phyloP scores from a whole-genome alignment of 768 basidiomycete species.

The Phanerochaete sordida region DNA sequence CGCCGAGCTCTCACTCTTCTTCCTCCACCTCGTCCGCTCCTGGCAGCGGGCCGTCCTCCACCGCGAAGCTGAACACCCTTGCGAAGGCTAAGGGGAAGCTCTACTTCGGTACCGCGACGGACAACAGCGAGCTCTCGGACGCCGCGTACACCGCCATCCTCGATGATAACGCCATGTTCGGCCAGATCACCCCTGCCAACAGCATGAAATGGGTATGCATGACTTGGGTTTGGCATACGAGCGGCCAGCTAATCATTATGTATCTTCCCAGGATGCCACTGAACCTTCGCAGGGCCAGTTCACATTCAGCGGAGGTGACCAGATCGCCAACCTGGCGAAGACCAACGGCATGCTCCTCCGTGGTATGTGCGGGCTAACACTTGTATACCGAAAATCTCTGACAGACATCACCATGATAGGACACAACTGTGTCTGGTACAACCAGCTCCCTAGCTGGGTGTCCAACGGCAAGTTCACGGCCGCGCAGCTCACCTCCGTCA shows the following conservation, averaged over 20 bases:
- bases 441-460: conserved; percentile 51
- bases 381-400: neutral
- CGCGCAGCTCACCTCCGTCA: conserved; percentile 38
- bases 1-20: neutral
- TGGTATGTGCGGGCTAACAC: conserved; percentile 23
- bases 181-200: conserved; percentile 42
- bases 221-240: neutral
- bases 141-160: conserved; percentile 34
- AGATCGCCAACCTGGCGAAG: conserved; percentile 41
- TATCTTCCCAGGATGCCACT: conserved; percentile 40
- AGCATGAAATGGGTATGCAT: conserved; percentile 41
- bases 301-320: conserved; percentile 44
- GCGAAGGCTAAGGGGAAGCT: conserved; percentile 38
- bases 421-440: conserved; percentile 46
- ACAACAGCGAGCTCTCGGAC: conserved; percentile 42
- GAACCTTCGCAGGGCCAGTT: conserved; percentile 46
- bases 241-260: neutral
- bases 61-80: conserved; percentile 29
- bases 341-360: conserved; percentile 45
- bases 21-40: neutral
- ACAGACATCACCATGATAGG: conserved; percentile 7
- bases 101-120: conserved; percentile 48
- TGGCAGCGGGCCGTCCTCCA: conserved; percentile 2
- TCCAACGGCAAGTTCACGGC: conserved; percentile 39
- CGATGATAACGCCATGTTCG: conserved; percentile 34